Percentiles rank a stretch among this genome's conserved stretches.
Evolutionary conservation across 1,284 basidiomycete species (phyloP).

Genomic region (Apiotrichum akiyoshidainum): DNA sequence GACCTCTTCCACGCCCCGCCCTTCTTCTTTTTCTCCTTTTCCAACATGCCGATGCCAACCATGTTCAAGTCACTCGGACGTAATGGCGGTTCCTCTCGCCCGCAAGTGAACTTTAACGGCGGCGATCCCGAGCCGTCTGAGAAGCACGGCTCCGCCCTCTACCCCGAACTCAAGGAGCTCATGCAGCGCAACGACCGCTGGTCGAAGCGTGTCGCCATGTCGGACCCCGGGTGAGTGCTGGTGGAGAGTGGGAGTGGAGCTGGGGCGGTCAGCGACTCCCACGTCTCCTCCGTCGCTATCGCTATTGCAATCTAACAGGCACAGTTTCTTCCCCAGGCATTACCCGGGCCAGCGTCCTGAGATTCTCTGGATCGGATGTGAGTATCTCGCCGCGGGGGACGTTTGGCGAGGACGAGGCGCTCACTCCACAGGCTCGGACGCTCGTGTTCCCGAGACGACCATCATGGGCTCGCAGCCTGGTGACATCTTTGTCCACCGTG

Average conservation of each 20-base stretch:
- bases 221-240: constrained; percentile 14
- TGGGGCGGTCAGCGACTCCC: too few species aligned
- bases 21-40: background rate
- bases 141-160: constrained; percentile 9
- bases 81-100: background rate
- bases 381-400: constrained; percentile 10
- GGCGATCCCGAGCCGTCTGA: constrained; percentile 5
- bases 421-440: constrained; percentile 38
- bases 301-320: background rate
- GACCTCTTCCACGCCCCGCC: background rate
- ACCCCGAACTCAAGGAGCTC: constrained; percentile 22
- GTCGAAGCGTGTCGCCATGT: constrained; percentile 12
- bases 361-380: constrained; percentile 49
- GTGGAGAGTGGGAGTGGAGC: too few species aligned
- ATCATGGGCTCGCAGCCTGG: constrained; percentile 46
- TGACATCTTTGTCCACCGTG: constrained; percentile 48
- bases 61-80: constrained; percentile 6
- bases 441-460: constrained; percentile 47
- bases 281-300: too few species aligned
- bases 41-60: constrained; percentile 7
- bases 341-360: constrained; percentile 47
- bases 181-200: constrained; percentile 23
- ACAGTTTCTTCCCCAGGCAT: constrained; percentile 44
- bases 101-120: background rate
- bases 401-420: background rate